A percentile compares a stretch with the other conserved stretches of the same genome.
phyloP scores from a whole-genome alignment of 768 basidiomycete genomes.

The Phylloporus sp. region DNA sequence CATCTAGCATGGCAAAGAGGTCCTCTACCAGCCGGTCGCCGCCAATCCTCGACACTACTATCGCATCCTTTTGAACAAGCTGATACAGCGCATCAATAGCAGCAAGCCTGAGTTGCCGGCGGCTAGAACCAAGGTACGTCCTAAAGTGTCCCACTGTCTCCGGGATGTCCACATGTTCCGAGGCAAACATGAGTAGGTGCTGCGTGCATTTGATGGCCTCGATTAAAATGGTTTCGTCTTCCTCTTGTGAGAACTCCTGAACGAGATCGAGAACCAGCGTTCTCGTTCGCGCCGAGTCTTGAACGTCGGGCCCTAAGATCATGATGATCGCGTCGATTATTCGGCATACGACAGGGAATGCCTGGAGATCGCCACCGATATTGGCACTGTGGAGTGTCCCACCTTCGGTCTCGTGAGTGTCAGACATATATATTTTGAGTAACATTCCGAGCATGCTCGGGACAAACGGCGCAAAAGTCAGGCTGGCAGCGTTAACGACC shows the following conservation, averaged over 20 bases:
- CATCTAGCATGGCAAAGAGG: conserved; percentile 92
- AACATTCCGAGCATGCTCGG: conserved; percentile 86
- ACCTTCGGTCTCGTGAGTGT: conserved; percentile 91
- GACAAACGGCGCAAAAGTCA: conserved; percentile 88
- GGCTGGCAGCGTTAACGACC: conserved; percentile 88
- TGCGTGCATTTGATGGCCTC: conserved; percentile 96
- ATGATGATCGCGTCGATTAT: conserved; percentile 92
- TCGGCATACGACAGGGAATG: conserved; percentile 87
- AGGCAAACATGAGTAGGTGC: conserved; percentile 95
- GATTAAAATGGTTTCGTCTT: conserved; percentile 83
- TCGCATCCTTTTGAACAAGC: conserved; percentile 91
- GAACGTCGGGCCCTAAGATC: conserved; percentile 91
- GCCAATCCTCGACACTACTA: conserved; percentile 87
- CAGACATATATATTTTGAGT: conserved; percentile 83
- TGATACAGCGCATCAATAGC: conserved; percentile 96
- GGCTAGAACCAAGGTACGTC: conserved; percentile 71
- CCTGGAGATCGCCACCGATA: conserved; percentile 83
- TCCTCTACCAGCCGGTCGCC: conserved; percentile 94
- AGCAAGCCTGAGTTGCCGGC: conserved; percentile 85
- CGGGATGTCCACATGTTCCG: conserved; percentile 78
- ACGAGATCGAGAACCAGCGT: conserved; percentile 81
- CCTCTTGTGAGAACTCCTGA: conserved; percentile 77
- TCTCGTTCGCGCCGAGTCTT: conserved; percentile 79
- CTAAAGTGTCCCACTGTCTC: conserved; percentile 77
- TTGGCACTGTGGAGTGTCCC: conserved; percentile 81